These are phyloP conservation scores for Nicotiana rustica DNA, from an alignment of 305 asterid genomes.

Conservation along the genomic window DNA sequence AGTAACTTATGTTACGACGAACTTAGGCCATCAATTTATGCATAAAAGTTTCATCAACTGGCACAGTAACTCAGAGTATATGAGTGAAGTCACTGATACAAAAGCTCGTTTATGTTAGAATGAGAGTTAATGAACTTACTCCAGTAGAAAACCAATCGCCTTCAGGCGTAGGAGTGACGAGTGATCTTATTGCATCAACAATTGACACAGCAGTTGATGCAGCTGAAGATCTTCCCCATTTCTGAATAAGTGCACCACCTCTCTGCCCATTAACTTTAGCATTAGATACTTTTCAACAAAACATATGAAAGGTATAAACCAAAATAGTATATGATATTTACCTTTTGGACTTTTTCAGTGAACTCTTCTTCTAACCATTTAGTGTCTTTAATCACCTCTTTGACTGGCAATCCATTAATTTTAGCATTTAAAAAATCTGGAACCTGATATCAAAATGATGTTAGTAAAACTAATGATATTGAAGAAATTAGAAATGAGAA, in stretches of 20 bases:
- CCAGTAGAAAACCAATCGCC: conserved; percentile 99
- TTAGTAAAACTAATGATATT: too few relatives aligned
- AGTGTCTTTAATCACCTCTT: conserved; percentile 79
- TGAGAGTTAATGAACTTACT: conserved; percentile 53
- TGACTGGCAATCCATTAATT: conserved; percentile 78
- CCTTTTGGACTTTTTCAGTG: conserved; percentile 89
- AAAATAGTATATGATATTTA: conserved; percentile 28
- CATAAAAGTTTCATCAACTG: background rate
- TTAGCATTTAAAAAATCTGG: conserved; percentile 94
- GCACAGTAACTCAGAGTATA: background rate
- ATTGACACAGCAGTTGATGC: conserved; percentile 97
- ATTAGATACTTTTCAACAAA: background rate
- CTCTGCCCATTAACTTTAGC: conserved; percentile 58
- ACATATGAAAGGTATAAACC: background rate
- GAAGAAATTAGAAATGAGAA: too few relatives aligned
- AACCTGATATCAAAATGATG: conserved; percentile 56
- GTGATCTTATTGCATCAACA: conserved; percentile 91
- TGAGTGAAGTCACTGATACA: conserved; percentile 3
- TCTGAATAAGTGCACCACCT: conserved; percentile 91
- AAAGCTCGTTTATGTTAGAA: background rate
- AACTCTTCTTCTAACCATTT: conserved; percentile 97
- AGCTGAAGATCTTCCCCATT: conserved; percentile 99
- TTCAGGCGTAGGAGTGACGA: conserved; percentile 87
- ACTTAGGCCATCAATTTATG: background rate
- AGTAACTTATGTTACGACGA: background rate